A percentile compares a stretch with the other conserved stretches of the same genome.
phyloP scores from a whole-genome alignment of 2,329 filamentous ascomycete genomes.

The Dendrostoma leiphaemia region DNA sequence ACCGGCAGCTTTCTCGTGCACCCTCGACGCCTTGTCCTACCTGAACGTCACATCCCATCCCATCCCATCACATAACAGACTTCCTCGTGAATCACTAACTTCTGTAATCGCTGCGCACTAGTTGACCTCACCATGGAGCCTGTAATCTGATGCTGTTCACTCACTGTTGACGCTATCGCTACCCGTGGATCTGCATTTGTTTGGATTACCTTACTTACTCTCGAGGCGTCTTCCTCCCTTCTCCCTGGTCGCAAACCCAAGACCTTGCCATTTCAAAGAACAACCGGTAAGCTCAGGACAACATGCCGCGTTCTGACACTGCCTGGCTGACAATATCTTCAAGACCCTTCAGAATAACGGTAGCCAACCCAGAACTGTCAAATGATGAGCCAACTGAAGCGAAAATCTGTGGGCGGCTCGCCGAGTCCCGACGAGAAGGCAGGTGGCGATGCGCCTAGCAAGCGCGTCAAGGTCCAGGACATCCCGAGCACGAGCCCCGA shows the following conservation, averaged over 20 bases:
- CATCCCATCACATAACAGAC: too few relatives aligned
- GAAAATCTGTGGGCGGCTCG: slow-evolving; percentile 13
- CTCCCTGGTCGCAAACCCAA: background rate
- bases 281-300: too few relatives aligned
- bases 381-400: slow-evolving; percentile 15
- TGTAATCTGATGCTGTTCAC: background rate
- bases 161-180: too few relatives aligned
- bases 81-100: too few relatives aligned
- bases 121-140: background rate
- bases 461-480: slow-evolving; percentile 8
- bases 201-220: too few relatives aligned
- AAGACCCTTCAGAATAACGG: background rate
- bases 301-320: too few relatives aligned
- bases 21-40: too few relatives aligned
- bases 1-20: background rate
- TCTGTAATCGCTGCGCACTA: too few relatives aligned
- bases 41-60: too few relatives aligned
- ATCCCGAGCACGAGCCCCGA: background rate
- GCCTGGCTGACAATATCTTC: background rate
- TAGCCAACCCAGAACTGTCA: background rate
- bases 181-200: too few relatives aligned
- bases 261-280: background rate
- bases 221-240: too few relatives aligned
- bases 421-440: slow-evolving; percentile 2
- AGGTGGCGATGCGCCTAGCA: slow-evolving; percentile 10